Conservation (phyloP, 768 basidiomycete genomes). For the Trametes sanguinea region DNA sequence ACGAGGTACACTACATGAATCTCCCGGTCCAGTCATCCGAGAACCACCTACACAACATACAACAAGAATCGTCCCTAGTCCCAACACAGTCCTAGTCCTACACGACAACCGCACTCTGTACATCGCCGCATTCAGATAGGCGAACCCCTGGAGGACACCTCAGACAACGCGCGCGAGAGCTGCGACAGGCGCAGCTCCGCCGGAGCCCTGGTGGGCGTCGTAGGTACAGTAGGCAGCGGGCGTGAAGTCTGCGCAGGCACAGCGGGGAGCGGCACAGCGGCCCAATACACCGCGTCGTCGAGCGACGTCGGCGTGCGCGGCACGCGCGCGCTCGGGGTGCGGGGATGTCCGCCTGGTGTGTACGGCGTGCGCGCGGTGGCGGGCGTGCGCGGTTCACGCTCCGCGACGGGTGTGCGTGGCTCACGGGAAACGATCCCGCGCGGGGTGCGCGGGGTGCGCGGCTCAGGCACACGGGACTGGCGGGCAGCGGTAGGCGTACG, state of each 20-base stretch:
- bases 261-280: background rate
- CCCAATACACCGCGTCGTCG: conserved; percentile 14
- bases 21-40: too few species aligned
- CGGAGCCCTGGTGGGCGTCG: background rate
- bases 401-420: conserved; percentile 10
- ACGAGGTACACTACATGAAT: too few species aligned
- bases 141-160: conserved; percentile 10
- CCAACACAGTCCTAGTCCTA: too few species aligned
- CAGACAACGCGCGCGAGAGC: conserved; percentile 17
- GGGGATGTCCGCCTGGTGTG: conserved; percentile 5
- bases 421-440: background rate
- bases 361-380: conserved; percentile 5
- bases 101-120: too few species aligned
- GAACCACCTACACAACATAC: too few species aligned
- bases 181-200: conserved; percentile 15
- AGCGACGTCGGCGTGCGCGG: conserved; percentile 21
- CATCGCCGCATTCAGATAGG: background rate
- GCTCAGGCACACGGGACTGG: conserved; percentile 7
- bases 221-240: conserved; percentile 9
- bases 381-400: conserved; percentile 1
- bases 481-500: conserved; percentile 18
- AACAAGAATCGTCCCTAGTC: too few species aligned
- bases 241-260: background rate
- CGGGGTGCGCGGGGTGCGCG: background rate
- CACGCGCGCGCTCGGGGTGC: conserved; percentile 3